Evolutionary conservation across 106 monocot species (phyloP).

Genomic region (Dendrobium catenatum): DNA sequence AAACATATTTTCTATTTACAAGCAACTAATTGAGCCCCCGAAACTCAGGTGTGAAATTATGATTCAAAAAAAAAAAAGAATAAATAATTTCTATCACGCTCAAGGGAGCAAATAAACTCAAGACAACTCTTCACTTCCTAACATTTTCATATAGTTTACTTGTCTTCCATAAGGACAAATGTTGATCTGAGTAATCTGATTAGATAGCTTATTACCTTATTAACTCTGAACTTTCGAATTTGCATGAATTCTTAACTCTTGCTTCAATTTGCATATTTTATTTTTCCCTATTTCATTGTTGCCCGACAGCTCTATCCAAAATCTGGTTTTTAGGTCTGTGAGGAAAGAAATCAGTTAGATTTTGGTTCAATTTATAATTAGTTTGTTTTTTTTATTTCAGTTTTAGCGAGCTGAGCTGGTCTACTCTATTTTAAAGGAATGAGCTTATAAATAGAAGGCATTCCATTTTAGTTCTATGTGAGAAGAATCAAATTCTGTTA

Average conservation of each 20-base stretch:
- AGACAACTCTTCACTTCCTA: not conserved
- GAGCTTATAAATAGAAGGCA: no score
- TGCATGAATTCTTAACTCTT: not conserved
- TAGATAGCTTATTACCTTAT: not conserved
- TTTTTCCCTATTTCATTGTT: not conserved
- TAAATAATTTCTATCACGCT: not conserved
- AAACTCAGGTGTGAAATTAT: not conserved
- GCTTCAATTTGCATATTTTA: not conserved
- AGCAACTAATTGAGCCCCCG: not conserved
- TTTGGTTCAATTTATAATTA: no score
- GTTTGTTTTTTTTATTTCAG: no score
- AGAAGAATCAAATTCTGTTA: no score
- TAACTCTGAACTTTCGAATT: not conserved
- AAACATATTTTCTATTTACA: not conserved
- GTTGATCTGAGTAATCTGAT: not conserved
- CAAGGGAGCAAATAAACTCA: not conserved
- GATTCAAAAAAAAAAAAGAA: not conserved
- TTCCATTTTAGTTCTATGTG: no score
- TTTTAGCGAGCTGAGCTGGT: no score
- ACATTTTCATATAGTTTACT: not conserved
- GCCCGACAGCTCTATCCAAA: no score
- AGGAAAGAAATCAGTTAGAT: no score
- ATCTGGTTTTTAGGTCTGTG: no score
- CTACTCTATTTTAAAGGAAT: no score
- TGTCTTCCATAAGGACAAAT: not conserved